phyloP scores from a whole-genome alignment of 2,329 filamentous ascomycete species.

The Tolypocladium ophioglossoides region DNA sequence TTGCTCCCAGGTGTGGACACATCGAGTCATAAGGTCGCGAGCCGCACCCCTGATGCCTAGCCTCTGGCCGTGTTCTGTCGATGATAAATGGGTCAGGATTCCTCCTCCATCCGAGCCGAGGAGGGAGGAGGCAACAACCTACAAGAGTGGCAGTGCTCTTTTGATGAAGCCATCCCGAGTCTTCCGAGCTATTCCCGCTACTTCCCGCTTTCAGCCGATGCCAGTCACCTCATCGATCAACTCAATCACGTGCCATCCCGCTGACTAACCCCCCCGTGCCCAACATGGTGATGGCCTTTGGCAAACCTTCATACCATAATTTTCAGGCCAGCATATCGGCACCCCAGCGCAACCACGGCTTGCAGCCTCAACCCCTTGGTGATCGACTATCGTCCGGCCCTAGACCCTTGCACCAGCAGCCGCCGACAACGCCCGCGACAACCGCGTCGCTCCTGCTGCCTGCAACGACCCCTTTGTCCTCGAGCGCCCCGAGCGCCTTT shows the following conservation, averaged over 20 bases:
- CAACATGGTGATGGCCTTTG: background rate
- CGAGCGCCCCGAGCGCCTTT: background rate
- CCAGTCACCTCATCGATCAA: background rate
- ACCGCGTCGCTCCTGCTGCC: background rate
- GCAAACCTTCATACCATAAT: constrained; percentile 14
- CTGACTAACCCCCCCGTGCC: constrained; percentile 18
- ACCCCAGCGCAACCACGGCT: constrained; percentile 5
- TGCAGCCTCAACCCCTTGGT: background rate
- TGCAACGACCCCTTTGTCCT: background rate
- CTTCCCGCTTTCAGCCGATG: background rate
- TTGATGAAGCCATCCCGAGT: background rate
- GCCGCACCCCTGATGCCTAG: background rate
- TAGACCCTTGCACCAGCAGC: background rate
- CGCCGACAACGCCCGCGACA: background rate
- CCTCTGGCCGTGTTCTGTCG: background rate
- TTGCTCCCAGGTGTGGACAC: background rate
- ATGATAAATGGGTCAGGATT: background rate
- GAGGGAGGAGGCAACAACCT: background rate
- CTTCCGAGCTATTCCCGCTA: background rate
- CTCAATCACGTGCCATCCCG: constrained; percentile 14
- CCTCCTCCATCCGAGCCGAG: constrained; percentile 1
- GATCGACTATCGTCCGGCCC: background rate
- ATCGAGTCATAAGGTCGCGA: background rate
- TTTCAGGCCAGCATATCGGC: constrained; percentile 14
- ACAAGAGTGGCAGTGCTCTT: background rate